Conservation (phyloP, 148 eudicot species). For the Camellia sinensis region DNA sequence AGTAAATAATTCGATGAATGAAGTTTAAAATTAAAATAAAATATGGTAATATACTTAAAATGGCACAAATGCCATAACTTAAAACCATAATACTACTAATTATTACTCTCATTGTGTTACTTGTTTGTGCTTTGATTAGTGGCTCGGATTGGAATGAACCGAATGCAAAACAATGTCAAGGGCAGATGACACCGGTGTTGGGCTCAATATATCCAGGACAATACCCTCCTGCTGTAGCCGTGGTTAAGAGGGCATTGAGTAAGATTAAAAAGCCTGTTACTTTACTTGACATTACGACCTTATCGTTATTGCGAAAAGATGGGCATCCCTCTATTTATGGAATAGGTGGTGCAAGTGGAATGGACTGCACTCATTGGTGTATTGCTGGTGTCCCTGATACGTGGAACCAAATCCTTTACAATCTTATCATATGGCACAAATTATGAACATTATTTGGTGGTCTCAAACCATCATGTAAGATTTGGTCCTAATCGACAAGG, state of each 20-base stretch:
- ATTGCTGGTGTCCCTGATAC: slow-evolving; percentile 83
- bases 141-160: slow-evolving; percentile 70
- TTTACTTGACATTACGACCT: slow-evolving; percentile 57
- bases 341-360: slow-evolving; percentile 19
- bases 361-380: slow-evolving; percentile 93
- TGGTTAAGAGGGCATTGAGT: slow-evolving; percentile 48
- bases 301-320: slow-evolving; percentile 64
- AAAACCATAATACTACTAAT: not conserved
- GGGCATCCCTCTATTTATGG: slow-evolving; percentile 71
- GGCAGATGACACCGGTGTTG: slow-evolving; percentile 48
- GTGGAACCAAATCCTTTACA: slow-evolving; percentile 77
- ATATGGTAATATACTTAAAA: too few relatives aligned
- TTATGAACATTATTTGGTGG: too few relatives aligned
- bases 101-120: not conserved
- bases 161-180: slow-evolving; percentile 39
- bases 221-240: slow-evolving; percentile 34
- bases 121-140: slow-evolving; percentile 14
- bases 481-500: too few relatives aligned
- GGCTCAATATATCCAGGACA: slow-evolving; percentile 57
- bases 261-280: slow-evolving; percentile 53
- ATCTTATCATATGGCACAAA: slow-evolving; percentile 22
- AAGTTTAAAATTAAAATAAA: too few relatives aligned
- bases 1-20: too few relatives aligned
- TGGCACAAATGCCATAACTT: too few relatives aligned
- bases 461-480: not conserved